Conservation (phyloP, 2,329 filamentous ascomycete species). For the Ceratocystis papillata region DNA sequence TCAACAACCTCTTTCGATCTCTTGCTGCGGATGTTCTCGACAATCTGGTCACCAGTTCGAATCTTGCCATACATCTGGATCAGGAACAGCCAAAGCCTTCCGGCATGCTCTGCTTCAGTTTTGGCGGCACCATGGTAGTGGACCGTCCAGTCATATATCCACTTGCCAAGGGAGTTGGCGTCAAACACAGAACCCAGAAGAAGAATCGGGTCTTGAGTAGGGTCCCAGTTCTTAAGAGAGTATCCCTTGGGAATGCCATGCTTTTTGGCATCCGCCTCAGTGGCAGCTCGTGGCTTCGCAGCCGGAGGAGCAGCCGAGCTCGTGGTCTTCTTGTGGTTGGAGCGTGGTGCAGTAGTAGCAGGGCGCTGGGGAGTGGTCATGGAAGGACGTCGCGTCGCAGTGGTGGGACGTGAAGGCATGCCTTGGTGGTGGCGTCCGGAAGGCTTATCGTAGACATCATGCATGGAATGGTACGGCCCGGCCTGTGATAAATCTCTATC, state of each 20-base stretch:
- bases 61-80: slow-evolving; percentile 92
- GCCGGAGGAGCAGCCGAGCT: slow-evolving; percentile 24
- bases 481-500: slow-evolving; percentile 24
- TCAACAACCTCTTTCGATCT: slow-evolving; percentile 73
- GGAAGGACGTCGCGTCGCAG: slow-evolving; percentile 39
- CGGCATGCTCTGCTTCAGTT: slow-evolving; percentile 80
- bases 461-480: slow-evolving; percentile 22
- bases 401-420: slow-evolving; percentile 33
- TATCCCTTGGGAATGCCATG: slow-evolving; percentile 80
- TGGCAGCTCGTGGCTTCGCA: slow-evolving; percentile 35
- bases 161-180: slow-evolving; percentile 93
- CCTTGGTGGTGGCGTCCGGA: slow-evolving; percentile 8
- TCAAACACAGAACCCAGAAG: slow-evolving; percentile 93
- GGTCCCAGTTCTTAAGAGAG: slow-evolving; percentile 97
- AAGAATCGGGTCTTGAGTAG: slow-evolving; percentile 83
- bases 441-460: slow-evolving; percentile 19
- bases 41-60: slow-evolving; percentile 74
- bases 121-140: slow-evolving; percentile 73
- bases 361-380: slow-evolving; percentile 43
- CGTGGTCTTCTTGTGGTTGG: slow-evolving; percentile 33
- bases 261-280: slow-evolving; percentile 47
- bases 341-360: slow-evolving; percentile 42
- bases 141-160: slow-evolving; percentile 99
- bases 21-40: slow-evolving; percentile 57
- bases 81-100: slow-evolving; percentile 87